These are phyloP conservation scores for Fagopyrum esculentum DNA, from an alignment of 148 eudicot species.

Conservation along the genomic window DNA sequence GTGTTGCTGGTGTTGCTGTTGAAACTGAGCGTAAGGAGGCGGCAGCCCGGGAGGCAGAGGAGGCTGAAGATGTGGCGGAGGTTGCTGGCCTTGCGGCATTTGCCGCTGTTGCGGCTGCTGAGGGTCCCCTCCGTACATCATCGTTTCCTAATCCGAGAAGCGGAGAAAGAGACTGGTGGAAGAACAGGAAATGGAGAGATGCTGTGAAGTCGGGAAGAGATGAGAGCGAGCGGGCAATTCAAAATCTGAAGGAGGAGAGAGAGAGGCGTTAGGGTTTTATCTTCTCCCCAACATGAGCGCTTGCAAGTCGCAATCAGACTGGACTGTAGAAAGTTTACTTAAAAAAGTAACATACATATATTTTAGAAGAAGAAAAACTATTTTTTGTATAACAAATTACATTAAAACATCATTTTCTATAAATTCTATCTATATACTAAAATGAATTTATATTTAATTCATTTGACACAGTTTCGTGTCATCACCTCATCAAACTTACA, in stretches of 20 bases:
- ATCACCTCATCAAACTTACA: no score
- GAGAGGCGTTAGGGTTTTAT: slow-evolving; percentile 14
- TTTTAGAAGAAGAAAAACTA: no score
- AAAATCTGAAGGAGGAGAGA: not conserved
- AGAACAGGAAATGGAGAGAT: not conserved
- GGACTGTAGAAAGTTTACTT: no score
- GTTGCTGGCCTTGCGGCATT: slow-evolving; percentile 28
- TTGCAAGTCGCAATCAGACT: not conserved
- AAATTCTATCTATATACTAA: no score
- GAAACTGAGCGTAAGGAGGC: slow-evolving; percentile 27
- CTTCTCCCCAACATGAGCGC: not conserved
- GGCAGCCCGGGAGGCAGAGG: slow-evolving; percentile 31
- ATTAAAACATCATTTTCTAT: no score
- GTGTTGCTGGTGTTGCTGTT: slow-evolving; percentile 11
- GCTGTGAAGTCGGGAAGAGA: not conserved
- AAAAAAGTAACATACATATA: no score
- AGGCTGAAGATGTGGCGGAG: slow-evolving; percentile 25
- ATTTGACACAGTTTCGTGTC: no score
- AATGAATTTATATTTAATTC: no score
- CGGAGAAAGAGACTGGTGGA: not conserved
- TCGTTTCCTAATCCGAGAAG: slow-evolving; percentile 12
- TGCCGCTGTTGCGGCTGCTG: slow-evolving; percentile 29
- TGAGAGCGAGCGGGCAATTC: slow-evolving; percentile 4
- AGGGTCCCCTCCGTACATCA: slow-evolving; percentile 60
- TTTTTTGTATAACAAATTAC: no score